Percentiles rank a stretch among this genome's conserved stretches.
These are phyloP conservation scores for Misopates orontium DNA, from an alignment of 257 asterid genomes.

Conservation along the genomic window DNA sequence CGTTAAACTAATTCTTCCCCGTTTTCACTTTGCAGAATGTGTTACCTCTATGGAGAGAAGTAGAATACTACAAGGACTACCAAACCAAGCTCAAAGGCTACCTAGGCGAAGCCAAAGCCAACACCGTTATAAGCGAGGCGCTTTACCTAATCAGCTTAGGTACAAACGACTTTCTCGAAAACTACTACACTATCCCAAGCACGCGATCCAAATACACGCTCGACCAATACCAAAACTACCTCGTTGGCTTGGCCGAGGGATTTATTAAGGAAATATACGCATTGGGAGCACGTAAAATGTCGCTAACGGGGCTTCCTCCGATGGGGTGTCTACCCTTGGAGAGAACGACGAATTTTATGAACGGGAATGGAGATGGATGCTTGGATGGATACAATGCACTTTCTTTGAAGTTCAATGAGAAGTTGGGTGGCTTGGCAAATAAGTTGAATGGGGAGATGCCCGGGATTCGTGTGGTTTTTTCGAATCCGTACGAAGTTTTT, in stretches of 20 bases:
- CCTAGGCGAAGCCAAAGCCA: slow-evolving; percentile 48
- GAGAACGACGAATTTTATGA: slow-evolving; percentile 60
- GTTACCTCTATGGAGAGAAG: slow-evolving; percentile 85
- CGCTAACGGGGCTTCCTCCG: slow-evolving; percentile 76
- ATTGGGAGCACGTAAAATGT: slow-evolving; percentile 71
- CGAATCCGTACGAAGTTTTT: slow-evolving; percentile 56
- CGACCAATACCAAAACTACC: slow-evolving; percentile 58
- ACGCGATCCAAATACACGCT: slow-evolving; percentile 53
- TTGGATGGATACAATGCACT: slow-evolving; percentile 62
- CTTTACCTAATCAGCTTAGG: slow-evolving; percentile 77
- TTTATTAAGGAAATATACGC: slow-evolving; percentile 54
- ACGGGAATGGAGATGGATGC: slow-evolving; percentile 69
- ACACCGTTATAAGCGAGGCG: slow-evolving; percentile 48
- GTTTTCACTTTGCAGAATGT: slow-evolving; percentile 52
- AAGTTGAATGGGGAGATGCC: slow-evolving; percentile 57
- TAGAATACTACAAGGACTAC: slow-evolving; percentile 77
- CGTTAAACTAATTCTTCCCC: not conserved
- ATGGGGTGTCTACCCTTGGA: slow-evolving; percentile 94
- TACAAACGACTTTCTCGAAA: slow-evolving; percentile 90
- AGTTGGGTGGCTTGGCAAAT: slow-evolving; percentile 42
- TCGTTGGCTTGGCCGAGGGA: slow-evolving; percentile 47
- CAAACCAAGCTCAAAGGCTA: slow-evolving; percentile 48
- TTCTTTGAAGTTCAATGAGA: slow-evolving; percentile 54
- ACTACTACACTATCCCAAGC: slow-evolving; percentile 64
- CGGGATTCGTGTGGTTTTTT: slow-evolving; percentile 56